Evolutionary conservation across 139 green algal genomes (phyloP).

Genomic region (Monoraphidium neglectum): DNA sequence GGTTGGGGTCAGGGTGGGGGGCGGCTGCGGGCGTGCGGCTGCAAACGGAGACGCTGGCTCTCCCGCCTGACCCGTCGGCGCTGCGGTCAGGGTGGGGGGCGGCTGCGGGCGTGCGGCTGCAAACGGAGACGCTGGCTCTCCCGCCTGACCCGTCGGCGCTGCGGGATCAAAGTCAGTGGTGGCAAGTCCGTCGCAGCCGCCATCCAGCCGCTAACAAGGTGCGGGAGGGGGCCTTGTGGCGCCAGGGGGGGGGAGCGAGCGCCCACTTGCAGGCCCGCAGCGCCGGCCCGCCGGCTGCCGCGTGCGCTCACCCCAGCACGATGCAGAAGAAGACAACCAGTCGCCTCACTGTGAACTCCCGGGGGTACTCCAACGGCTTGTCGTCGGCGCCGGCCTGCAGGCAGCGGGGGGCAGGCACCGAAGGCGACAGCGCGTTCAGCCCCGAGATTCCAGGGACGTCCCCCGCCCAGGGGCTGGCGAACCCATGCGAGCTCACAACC

Average conservation of each 20-base stretch:
- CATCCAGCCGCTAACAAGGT: neutral
- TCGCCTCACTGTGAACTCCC: conserved; percentile 39
- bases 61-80: too few species aligned
- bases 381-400: conserved; percentile 22
- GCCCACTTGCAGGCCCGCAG: neutral
- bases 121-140: too few species aligned
- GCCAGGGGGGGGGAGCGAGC: neutral
- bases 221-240: neutral
- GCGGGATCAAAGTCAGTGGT: neutral
- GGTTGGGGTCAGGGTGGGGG: neutral
- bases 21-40: neutral
- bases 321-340: conserved; percentile 56
- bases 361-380: conserved; percentile 19
- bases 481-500: too few species aligned
- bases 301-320: conserved; percentile 30
- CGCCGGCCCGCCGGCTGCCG: neutral
- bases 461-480: too few species aligned
- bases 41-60: too few species aligned
- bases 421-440: too few species aligned
- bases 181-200: neutral
- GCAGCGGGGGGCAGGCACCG: neutral
- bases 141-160: neutral
- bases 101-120: neutral
- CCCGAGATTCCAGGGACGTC: too few species aligned
- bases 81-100: neutral